Conservation (phyloP, 2,329 filamentous ascomycete genomes). For the Aspergillus alliaceus region DNA sequence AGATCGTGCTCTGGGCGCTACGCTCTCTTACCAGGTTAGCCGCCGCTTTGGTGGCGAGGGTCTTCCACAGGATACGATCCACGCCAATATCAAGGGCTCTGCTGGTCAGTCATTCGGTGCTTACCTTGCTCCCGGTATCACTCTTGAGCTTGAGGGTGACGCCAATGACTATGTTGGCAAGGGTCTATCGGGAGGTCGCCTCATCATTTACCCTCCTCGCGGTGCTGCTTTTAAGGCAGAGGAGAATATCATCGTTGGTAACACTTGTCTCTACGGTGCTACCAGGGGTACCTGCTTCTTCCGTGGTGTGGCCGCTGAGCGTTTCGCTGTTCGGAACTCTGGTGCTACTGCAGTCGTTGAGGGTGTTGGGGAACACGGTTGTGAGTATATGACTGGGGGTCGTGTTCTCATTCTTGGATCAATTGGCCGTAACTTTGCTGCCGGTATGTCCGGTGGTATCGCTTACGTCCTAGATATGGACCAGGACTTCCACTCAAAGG, state of each 20-base stretch:
- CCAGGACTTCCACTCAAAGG: constrained; percentile 85
- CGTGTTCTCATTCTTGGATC: constrained; percentile 82
- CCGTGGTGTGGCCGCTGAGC: constrained; percentile 93
- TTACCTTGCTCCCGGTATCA: constrained; percentile 89
- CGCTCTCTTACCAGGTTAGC: constrained; percentile 92
- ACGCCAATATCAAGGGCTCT: constrained; percentile 94
- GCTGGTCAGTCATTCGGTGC: constrained; percentile 96
- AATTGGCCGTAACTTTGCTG: constrained; percentile 94
- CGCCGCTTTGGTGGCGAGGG: constrained; percentile 88
- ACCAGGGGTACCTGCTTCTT: constrained; percentile 92
- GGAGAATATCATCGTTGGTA: constrained; percentile 91
- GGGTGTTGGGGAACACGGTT: constrained; percentile 92
- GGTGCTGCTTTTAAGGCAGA: constrained; percentile 92
- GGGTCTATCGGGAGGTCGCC: constrained; percentile 85
- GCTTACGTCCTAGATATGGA: constrained; percentile 90
- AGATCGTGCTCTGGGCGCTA: constrained; percentile 89
- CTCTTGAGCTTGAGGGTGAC: constrained; percentile 92
- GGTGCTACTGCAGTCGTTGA: constrained; percentile 95
- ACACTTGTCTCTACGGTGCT: constrained; percentile 92
- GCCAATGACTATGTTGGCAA: constrained; percentile 97
- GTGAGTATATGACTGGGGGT: constrained; percentile 98
- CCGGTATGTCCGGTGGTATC: constrained; percentile 98
- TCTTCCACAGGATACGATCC: constrained; percentile 87
- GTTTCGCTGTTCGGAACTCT: constrained; percentile 95
- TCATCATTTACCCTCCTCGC: constrained; percentile 91